phyloP scores from a whole-genome alignment of 2,329 filamentous ascomycete genomes.

The Parastagonospora nodorum region DNA sequence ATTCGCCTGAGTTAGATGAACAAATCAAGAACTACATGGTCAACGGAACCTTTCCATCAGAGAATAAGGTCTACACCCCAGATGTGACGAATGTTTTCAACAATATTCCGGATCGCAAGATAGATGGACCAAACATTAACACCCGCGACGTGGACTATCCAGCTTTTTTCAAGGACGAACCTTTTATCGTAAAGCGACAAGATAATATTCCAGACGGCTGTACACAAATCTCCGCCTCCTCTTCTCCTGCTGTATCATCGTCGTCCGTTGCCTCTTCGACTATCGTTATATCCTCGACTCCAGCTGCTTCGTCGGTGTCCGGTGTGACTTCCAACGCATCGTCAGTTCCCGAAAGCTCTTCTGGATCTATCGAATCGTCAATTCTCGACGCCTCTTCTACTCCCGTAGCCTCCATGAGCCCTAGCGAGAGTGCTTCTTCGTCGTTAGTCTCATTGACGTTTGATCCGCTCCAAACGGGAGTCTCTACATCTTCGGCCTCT shows the following conservation, averaged over 20 bases:
- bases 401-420: no score
- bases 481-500: background rate
- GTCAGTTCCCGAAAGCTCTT: background rate
- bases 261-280: background rate
- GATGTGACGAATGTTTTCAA: background rate
- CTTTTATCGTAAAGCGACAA: background rate
- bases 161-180: background rate
- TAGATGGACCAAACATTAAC: background rate
- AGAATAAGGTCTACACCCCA: background rate
- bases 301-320: background rate
- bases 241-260: slow-evolving; percentile 1
- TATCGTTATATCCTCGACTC: background rate
- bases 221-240: slow-evolving; percentile 1
- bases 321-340: background rate
- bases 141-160: background rate
- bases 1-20: background rate
- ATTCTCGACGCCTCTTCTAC: background rate
- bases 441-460: background rate
- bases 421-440: background rate
- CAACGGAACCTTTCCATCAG: background rate
- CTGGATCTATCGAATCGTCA: background rate
- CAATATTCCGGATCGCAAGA: background rate
- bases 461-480: background rate
- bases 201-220: slow-evolving; percentile 1
- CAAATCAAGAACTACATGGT: slow-evolving; percentile 1